Percentiles rank a stretch among this genome's conserved stretches.
These are phyloP conservation scores for Oemleria cerasiformis DNA, from an alignment of 306 rosid genomes.

Conservation along the genomic window DNA sequence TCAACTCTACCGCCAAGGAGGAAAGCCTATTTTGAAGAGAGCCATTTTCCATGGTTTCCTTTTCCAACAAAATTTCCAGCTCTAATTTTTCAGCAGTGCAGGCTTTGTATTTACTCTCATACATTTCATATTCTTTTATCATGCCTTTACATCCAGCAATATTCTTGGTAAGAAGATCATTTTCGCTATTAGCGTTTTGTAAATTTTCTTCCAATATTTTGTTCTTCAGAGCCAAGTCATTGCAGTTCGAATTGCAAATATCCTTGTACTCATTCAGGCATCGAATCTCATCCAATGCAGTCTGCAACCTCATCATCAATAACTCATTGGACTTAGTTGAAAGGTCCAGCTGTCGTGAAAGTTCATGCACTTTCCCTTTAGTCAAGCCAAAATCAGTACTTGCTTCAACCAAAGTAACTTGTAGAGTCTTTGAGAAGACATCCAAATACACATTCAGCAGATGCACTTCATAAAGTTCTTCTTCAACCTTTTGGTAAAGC, in stretches of 20 bases:
- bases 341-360: slow-evolving; percentile 63
- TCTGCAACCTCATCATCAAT: slow-evolving; percentile 62
- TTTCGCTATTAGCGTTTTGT: slow-evolving; percentile 44
- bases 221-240: slow-evolving; percentile 60
- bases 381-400: slow-evolving; percentile 47
- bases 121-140: slow-evolving; percentile 51
- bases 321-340: slow-evolving; percentile 70
- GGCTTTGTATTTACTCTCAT: slow-evolving; percentile 50
- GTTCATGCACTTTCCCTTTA: slow-evolving; percentile 56
- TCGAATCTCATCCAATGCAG: slow-evolving; percentile 60
- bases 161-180: slow-evolving; percentile 52
- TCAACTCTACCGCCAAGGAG: slow-evolving; percentile 61
- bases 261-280: slow-evolving; percentile 59
- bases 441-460: slow-evolving; percentile 67
- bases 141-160: slow-evolving; percentile 51
- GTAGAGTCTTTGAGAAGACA: slow-evolving; percentile 74
- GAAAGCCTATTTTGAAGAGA: slow-evolving; percentile 49
- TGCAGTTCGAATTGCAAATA: slow-evolving; percentile 50
- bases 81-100: slow-evolving; percentile 63
- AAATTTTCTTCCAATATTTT: slow-evolving; percentile 59
- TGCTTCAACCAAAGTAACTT: slow-evolving; percentile 74
- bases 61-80: slow-evolving; percentile 48
- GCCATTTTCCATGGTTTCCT: slow-evolving; percentile 47
- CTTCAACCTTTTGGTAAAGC: slow-evolving; percentile 81
- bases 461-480: slow-evolving; percentile 75